Evolutionary conservation across 306 rosid genomes (phyloP), one percentile per base, ranked within the genome.

Genomic region (Sindora glabra): DNA sequence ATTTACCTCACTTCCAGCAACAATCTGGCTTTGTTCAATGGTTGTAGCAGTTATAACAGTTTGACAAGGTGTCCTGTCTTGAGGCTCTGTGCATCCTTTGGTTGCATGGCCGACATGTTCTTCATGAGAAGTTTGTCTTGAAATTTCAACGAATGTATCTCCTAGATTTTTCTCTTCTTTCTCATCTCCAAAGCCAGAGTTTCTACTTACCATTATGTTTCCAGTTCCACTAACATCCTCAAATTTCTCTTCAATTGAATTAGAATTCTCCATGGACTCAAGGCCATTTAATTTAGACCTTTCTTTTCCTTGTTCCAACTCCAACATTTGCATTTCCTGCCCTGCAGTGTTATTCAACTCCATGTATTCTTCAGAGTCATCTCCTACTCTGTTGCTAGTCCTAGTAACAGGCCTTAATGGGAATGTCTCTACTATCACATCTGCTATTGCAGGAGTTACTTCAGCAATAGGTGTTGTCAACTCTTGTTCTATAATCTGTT

Each of bases 341-440:
- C 71, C 75, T 3, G 49, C 33, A 62, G 80, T 48, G 62, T 23
- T 37, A 36, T 19, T 59, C 7, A 53, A 32, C 63, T 70, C 71
- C 36, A 25, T 67, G 64, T 46, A 54, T 71, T 61, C 79, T 51
- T 30, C 80, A 10, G 62, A 67, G 24, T 53, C 66, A 56, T 58
- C 71, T 18, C 69, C 83, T 61, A 49, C 68, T 63, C 56, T 64
- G 32, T 67, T 51, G 11, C 46, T 22, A 47, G 68, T 59, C 56
- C 59, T 44, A n/a, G 69, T 45, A 73, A 49, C 52, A n/a, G 77
- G 63, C 48, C 67, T 80, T 64, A 82, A 45, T 45, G 99, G 94
- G 61, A 86, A 86, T 64, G 90, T 84, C 82, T 89, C 97, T 41
- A 94, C 90, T 40, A 68, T 58, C 48, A 77, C 79, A 47, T 81